These are phyloP conservation scores for Cucurbita moschata DNA, from an alignment of 306 rosid species.

Conservation along the genomic window DNA sequence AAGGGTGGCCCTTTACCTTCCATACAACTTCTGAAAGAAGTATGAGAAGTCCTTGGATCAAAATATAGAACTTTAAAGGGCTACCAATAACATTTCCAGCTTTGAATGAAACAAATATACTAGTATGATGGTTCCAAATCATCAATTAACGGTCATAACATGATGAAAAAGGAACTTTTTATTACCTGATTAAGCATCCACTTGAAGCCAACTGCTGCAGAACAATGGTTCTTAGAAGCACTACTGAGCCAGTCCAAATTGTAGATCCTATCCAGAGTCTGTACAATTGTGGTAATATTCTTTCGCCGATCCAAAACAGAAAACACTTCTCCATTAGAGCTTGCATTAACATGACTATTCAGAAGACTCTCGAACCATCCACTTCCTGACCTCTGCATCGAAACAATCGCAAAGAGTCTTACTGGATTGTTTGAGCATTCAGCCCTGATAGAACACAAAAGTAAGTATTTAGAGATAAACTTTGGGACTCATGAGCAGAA, in stretches of 20 bases:
- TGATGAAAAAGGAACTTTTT: background rate
- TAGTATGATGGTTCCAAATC: background rate
- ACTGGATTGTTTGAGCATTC: conserved; percentile 79
- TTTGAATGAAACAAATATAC: background rate
- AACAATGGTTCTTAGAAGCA: conserved; percentile 88
- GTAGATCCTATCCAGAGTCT: conserved; percentile 67
- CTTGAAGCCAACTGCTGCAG: conserved; percentile 93
- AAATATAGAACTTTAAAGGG: background rate
- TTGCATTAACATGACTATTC: conserved; percentile 67
- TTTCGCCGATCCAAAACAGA: conserved; percentile 51
- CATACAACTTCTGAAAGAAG: background rate
- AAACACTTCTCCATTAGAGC: conserved; percentile 90
- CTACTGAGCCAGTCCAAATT: conserved; percentile 88
- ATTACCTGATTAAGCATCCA: conserved; percentile 99
- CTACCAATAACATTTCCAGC: background rate
- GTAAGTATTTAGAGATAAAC: conserved; percentile 4
- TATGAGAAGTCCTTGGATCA: background rate
- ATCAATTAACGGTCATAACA: background rate
- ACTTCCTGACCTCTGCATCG: conserved; percentile 93
- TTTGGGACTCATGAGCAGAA: background rate
- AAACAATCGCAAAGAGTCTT: conserved; percentile 57
- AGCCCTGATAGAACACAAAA: conserved; percentile 34
- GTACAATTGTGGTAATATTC: conserved; percentile 53
- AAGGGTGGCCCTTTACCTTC: background rate
- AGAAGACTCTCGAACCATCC: conserved; percentile 94